A percentile compares a stretch with the other conserved stretches of the same genome.
Conservation (phyloP, 2,329 filamentous ascomycete genomes). For the Penicillium brasilianum region DNA sequence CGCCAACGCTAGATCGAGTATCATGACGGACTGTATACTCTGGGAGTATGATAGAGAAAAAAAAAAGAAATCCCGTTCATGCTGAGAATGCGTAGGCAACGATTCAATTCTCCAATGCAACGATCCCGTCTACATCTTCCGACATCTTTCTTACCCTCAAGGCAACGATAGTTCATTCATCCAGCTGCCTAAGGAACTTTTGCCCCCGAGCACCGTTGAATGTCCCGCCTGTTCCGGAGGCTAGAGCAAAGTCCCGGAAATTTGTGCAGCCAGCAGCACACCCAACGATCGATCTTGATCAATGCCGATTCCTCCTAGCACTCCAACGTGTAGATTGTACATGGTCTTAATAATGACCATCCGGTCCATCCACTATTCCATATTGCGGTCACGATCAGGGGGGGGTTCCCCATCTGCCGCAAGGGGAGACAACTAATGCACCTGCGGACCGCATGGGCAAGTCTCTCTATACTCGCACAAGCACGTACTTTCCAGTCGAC, state of each 20-base stretch:
- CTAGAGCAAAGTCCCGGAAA: neutral
- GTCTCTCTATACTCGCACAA: conserved; percentile 4
- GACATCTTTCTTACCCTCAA: neutral
- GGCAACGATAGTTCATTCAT: neutral
- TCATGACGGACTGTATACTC: neutral
- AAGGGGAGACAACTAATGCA: neutral
- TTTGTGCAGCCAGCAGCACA: neutral
- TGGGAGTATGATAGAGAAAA: too few species aligned
- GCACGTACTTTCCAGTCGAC: neutral
- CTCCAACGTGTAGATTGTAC: neutral
- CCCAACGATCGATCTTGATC: neutral
- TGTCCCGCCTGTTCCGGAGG: conserved; percentile 1
- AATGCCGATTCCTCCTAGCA: neutral
- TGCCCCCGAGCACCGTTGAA: neutral
- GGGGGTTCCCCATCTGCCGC: neutral
- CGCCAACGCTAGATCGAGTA: neutral
- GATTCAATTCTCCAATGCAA: neutral
- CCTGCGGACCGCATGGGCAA: neutral
- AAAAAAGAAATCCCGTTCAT: neutral
- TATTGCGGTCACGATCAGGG: neutral
- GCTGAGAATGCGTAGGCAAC: neutral
- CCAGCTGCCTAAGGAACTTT: neutral
- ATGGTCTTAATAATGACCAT: neutral
- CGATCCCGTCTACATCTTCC: neutral
- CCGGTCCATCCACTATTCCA: neutral